Conservation (phyloP, 1,139 yeast genomes). For the Candida labiduridarum region DNA sequence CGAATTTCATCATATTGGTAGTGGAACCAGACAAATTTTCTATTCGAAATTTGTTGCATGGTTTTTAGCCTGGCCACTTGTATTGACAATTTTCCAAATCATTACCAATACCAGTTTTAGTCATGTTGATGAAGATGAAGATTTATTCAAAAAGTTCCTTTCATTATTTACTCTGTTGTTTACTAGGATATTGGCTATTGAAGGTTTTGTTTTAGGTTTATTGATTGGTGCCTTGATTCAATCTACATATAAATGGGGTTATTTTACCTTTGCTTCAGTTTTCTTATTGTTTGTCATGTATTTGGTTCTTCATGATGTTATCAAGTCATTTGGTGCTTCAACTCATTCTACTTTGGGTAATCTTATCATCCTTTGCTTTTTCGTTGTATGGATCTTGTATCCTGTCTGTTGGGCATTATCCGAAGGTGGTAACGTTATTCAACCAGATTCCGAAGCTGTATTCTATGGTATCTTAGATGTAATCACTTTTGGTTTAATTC, state of each 20-base stretch:
- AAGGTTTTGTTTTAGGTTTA: conserved; percentile 53
- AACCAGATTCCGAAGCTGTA: conserved; percentile 67
- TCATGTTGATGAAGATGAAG: conserved; percentile 19
- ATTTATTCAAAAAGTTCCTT: conserved; percentile 25
- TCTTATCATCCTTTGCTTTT: conserved; percentile 32
- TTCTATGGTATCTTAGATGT: conserved; percentile 66
- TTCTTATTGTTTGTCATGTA: conserved; percentile 42
- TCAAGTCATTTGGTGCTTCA: conserved; percentile 14
- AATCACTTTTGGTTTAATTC: conserved; percentile 45
- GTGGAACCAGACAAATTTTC: conserved; percentile 59
- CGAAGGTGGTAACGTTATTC: conserved; percentile 70
- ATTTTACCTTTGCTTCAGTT: conserved; percentile 45
- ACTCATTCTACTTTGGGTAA: conserved; percentile 23
- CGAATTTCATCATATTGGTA: conserved; percentile 56
- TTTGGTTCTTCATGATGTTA: conserved; percentile 23
- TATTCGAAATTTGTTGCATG: conserved; percentile 69
- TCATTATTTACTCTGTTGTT: conserved; percentile 27
- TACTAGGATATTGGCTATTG: conserved; percentile 44
- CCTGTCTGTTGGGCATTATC: conserved; percentile 63
- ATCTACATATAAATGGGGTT: conserved; percentile 73
- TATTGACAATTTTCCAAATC: conserved; percentile 49
- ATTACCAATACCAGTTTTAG: conserved; percentile 38
- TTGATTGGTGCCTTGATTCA: conserved; percentile 56
- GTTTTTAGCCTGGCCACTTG: conserved; percentile 64
- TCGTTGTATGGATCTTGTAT: conserved; percentile 50